Conservation (phyloP, 1,284 basidiomycete genomes). For the Ganoderma multipileum region DNA sequence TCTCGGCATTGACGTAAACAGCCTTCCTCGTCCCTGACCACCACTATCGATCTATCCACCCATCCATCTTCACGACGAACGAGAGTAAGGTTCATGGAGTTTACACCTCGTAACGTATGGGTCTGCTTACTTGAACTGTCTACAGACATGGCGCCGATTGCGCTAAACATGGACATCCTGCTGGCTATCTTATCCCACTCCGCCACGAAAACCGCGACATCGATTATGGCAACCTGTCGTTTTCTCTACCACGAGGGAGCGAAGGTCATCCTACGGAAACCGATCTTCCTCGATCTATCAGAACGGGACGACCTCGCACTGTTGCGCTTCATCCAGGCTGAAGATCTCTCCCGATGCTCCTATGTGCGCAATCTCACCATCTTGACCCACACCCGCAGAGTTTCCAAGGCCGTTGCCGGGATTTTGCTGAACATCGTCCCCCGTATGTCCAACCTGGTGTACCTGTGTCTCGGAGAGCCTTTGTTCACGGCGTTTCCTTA, state of each 20-base stretch:
- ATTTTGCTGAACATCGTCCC: neutral
- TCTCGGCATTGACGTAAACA: neutral
- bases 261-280: neutral
- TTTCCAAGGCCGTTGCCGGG: neutral
- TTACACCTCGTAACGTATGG: neutral
- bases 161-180: neutral
- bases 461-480: neutral
- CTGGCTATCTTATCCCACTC: neutral
- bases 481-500: neutral
- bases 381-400: neutral
- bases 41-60: neutral
- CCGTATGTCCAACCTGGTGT: neutral
- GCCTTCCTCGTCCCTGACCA: neutral
- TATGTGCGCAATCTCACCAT: neutral
- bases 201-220: neutral
- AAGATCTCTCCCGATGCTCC: neutral
- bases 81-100: neutral
- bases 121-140: neutral
- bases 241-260: neutral
- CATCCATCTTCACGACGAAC: neutral
- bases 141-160: neutral
- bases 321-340: neutral
- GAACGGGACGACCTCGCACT: neutral
- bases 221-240: neutral
- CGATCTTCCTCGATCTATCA: neutral